These are phyloP conservation scores for Lepidopterella palustris DNA, from an alignment of 495 filamentous ascomycete genomes.

Conservation along the genomic window DNA sequence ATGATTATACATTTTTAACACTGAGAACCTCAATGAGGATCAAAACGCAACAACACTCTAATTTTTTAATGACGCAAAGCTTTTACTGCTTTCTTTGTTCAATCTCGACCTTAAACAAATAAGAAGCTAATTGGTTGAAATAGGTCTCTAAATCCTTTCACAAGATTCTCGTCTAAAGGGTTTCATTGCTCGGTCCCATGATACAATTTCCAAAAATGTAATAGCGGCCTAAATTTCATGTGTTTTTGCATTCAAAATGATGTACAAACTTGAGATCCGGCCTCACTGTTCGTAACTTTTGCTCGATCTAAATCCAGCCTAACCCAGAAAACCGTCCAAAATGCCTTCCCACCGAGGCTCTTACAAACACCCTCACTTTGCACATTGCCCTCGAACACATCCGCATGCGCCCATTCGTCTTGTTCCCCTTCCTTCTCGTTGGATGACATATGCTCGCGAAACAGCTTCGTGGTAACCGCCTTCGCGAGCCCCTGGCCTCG, in stretches of 20 bases:
- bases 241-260: not conserved
- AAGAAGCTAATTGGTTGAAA: not conserved
- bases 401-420: constrained; percentile 32
- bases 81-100: not conserved
- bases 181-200: no score
- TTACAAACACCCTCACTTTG: constrained; percentile 31
- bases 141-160: not conserved
- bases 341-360: constrained; percentile 31
- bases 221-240: not conserved
- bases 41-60: constrained; percentile 54
- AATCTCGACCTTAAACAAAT: not conserved
- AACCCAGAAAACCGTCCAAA: constrained; percentile 35
- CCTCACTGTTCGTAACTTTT: not conserved
- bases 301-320: constrained; percentile 30
- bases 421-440: constrained; percentile 16
- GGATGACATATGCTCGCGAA: constrained; percentile 24
- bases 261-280: not conserved
- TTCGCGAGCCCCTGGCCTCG: constrained; percentile 36
- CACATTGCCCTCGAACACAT: constrained; percentile 34
- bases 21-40: constrained; percentile 46
- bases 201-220: no score
- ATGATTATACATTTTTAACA: constrained; percentile 57
- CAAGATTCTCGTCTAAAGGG: not conserved
- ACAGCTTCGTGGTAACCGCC: constrained; percentile 30
- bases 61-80: constrained; percentile 54